Evolutionary conservation across 495 filamentous ascomycete genomes (phyloP).

Genomic region (Pseudotulostoma volvatum): DNA sequence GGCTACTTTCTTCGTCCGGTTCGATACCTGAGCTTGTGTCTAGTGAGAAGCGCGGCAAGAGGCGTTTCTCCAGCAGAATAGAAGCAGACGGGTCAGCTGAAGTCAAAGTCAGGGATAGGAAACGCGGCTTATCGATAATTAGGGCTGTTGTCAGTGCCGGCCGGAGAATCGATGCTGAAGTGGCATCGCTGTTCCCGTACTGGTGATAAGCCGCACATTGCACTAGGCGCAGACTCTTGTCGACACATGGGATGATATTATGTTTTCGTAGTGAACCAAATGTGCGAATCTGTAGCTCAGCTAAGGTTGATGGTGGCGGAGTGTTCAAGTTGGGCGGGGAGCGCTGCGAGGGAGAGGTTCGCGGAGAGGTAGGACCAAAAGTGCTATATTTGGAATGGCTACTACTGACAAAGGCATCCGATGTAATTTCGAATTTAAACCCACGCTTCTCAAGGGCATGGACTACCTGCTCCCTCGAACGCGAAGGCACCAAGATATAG

Average conservation of each 20-base stretch:
- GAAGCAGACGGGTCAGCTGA: conserved; percentile 64
- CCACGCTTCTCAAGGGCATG: conserved; percentile 60
- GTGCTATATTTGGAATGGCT: conserved; percentile 9
- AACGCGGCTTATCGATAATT: conserved; percentile 56
- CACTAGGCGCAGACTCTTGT: conserved; percentile 51
- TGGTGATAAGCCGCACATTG: conserved; percentile 62
- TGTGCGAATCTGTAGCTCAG: conserved; percentile 67
- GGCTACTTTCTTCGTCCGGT: conserved; percentile 19
- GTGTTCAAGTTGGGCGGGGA: conserved; percentile 43
- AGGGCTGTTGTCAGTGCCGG: conserved; percentile 26
- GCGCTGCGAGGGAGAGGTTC: conserved; percentile 18
- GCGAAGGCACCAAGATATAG: conserved; percentile 80
- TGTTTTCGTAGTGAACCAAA: conserved; percentile 60
- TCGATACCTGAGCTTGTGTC: conserved; percentile 33
- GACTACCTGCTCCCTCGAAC: conserved; percentile 55
- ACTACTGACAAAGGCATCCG: conserved; percentile 48
- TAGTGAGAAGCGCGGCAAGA: conserved; percentile 38
- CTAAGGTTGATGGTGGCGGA: conserved; percentile 58
- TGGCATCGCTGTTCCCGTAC: conserved; percentile 26
- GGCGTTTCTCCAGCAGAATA: conserved; percentile 59
- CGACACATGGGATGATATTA: conserved; percentile 56
- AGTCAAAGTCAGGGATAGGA: conserved; percentile 75
- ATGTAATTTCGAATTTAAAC: conserved; percentile 67
- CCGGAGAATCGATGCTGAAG: conserved; percentile 30
- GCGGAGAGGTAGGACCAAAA: conserved; percentile 18